Evolutionary conservation across 2,329 filamentous ascomycete species (phyloP).

Genomic region (Nothopassalora personata): DNA sequence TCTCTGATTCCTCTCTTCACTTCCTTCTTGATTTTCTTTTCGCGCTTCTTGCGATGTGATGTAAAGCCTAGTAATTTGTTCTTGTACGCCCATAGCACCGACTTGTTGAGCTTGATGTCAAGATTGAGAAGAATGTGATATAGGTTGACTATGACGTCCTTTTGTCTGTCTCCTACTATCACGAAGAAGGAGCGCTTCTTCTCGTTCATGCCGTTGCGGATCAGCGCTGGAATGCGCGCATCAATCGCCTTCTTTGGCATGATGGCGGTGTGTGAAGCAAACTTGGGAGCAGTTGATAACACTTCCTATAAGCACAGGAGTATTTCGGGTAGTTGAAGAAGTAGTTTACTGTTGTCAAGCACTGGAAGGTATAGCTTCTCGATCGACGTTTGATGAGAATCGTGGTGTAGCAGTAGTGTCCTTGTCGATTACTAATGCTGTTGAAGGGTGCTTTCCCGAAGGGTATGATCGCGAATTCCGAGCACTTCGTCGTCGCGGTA

Average conservation of each 20-base stretch:
- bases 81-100: conserved; percentile 97
- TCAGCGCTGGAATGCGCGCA: conserved; percentile 83
- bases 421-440: background rate
- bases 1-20: conserved; percentile 93
- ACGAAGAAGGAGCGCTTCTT: conserved; percentile 99
- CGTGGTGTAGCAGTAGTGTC: background rate
- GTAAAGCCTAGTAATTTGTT: conserved; percentile 94
- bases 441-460: background rate
- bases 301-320: background rate
- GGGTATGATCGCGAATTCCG: background rate
- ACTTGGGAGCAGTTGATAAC: background rate
- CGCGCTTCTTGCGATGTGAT: conserved; percentile 94
- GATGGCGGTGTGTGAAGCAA: conserved; percentile 3
- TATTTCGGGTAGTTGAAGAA: too few species aligned
- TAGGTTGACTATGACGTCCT: conserved; percentile 92
- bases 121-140: conserved; percentile 89
- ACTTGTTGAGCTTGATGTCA: conserved; percentile 92
- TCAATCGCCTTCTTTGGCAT: conserved; percentile 63
- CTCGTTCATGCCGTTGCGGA: conserved; percentile 85
- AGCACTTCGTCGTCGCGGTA: background rate
- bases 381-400: background rate
- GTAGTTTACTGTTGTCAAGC: background rate
- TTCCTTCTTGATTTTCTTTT: conserved; percentile 97
- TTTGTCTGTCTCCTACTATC: conserved; percentile 86
- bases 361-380: background rate